Conservation (phyloP, 345 rosid genomes). For the Nephelium lappaceum region DNA sequence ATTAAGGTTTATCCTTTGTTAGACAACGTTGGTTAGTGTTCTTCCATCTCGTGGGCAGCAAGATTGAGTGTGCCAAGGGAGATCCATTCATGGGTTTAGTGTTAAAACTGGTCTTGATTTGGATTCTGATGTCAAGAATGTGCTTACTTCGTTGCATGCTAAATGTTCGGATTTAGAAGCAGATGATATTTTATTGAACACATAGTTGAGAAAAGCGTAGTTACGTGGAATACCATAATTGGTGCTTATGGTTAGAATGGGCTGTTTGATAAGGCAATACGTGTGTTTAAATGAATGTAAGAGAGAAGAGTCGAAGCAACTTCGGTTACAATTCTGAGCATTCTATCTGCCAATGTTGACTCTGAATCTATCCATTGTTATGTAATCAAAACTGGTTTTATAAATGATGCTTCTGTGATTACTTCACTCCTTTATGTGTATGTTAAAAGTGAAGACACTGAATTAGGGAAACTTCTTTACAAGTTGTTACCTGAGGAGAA, state of each 20-base stretch:
- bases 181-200: slow-evolving; percentile 49
- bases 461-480: slow-evolving; percentile 55
- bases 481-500: slow-evolving; percentile 42
- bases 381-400: slow-evolving; percentile 54
- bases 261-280: slow-evolving; percentile 45
- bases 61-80: slow-evolving; percentile 59
- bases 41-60: slow-evolving; percentile 60
- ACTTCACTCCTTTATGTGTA: slow-evolving; percentile 76
- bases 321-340: slow-evolving; percentile 57
- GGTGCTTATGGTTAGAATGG: slow-evolving; percentile 70
- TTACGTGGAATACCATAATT: slow-evolving; percentile 86
- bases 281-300: slow-evolving; percentile 55
- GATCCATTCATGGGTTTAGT: slow-evolving; percentile 59
- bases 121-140: slow-evolving; percentile 60
- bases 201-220: slow-evolving; percentile 51
- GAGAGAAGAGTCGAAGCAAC: slow-evolving; percentile 44
- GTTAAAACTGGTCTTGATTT: slow-evolving; percentile 55
- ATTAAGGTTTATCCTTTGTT: slow-evolving; percentile 55
- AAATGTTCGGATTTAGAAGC: slow-evolving; percentile 59
- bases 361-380: slow-evolving; percentile 55
- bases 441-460: slow-evolving; percentile 42
- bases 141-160: slow-evolving; percentile 62
- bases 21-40: slow-evolving; percentile 57
- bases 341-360: slow-evolving; percentile 58
- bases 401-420: slow-evolving; percentile 42